Percentiles rank a stretch among this genome's conserved stretches.
These are phyloP conservation scores for Candida sonorensis DNA, from an alignment of 805 yeast genomes.

Conservation along the genomic window DNA sequence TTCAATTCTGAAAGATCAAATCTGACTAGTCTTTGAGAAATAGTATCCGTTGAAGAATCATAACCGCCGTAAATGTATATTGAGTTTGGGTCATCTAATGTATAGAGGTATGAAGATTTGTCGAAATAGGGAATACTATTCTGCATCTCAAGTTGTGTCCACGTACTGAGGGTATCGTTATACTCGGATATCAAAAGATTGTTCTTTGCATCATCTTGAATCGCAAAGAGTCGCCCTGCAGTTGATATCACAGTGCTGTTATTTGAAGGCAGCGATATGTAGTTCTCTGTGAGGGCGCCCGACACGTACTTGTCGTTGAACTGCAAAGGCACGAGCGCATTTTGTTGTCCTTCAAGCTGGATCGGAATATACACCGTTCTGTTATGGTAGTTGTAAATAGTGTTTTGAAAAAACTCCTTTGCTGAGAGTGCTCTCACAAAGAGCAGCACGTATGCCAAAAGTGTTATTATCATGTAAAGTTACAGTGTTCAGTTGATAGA, in stretches of 20 bases:
- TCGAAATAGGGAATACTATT: conserved; percentile 14
- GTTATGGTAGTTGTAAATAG: conserved; percentile 26
- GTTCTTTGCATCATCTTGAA: conserved; percentile 10
- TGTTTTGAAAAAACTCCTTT: conserved; percentile 9
- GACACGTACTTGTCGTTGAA: conserved; percentile 19
- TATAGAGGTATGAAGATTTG: conserved; percentile 36
- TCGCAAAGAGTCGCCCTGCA: conserved; percentile 15
- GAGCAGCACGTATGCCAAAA: not conserved
- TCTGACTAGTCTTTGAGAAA: conserved; percentile 38
- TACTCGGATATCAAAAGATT: conserved; percentile 8
- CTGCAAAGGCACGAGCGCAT: conserved; percentile 19
- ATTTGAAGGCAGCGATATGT: conserved; percentile 16
- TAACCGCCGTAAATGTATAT: conserved; percentile 54
- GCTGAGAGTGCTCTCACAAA: not conserved
- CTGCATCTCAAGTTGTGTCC: conserved; percentile 18
- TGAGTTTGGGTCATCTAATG: conserved; percentile 29
- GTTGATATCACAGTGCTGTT: conserved; percentile 17
- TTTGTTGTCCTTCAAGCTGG: conserved; percentile 7
- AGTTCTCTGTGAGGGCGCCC: conserved; percentile 11
- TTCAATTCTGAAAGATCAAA: conserved; percentile 30
- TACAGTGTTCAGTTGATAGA: no score
- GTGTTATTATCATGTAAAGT: no score
- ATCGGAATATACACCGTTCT: conserved; percentile 24
- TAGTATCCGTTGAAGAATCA: conserved; percentile 12
- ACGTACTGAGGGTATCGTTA: conserved; percentile 11